Base-by-base conservation (phyloP, 164 flowering plant genomes). In the Litsea cubeba region DNA sequence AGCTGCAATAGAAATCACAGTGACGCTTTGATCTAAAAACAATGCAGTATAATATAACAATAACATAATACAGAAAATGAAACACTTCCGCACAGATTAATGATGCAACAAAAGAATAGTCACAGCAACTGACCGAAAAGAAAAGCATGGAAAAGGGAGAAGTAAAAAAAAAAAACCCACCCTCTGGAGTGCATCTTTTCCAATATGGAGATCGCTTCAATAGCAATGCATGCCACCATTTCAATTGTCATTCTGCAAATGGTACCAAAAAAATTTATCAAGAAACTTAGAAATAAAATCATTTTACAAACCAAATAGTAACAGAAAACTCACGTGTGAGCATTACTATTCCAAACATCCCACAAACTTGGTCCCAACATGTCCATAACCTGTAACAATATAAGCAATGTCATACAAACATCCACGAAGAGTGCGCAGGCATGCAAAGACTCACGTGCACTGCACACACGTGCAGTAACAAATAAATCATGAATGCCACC, bases 331-430 rank as follows among this genome's bases (percentile, higher is more conserved):
- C 32, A 74, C 76, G 71, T 26, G 50, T 74, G 76, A 65, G 76
- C 67, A 60, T 85, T 90, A 74, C 79, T 90, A 81, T 89, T 93
- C 97, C 99, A 95, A 51, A 93, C 96, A 86, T 95, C 98, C 97
- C 98, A 95, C 18, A 95, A 74, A 75, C 97, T 93, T 32, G 99
- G 97, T 14, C 99, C 99, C 80, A 95, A 91, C 86, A 95, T 91
- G 77, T 95, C 99, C 99, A 95, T 95, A 64, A 95, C 99, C 99
- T 95, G 85, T 22, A 79, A 0, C 49, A 10, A 69, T 68, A 15
- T 15, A 70, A 69, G 25, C 51, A 12, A 23, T 50, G 70, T 50
- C 23, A 28, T 26, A 12, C 40, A 66, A 14, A 28, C 17, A 66
- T 15, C 18, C 18, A 68, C 12, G 26, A 68, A 35, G 46, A 5